These are phyloP conservation scores for Lactarius indigo DNA, from an alignment of 768 basidiomycete genomes.

Conservation along the genomic window DNA sequence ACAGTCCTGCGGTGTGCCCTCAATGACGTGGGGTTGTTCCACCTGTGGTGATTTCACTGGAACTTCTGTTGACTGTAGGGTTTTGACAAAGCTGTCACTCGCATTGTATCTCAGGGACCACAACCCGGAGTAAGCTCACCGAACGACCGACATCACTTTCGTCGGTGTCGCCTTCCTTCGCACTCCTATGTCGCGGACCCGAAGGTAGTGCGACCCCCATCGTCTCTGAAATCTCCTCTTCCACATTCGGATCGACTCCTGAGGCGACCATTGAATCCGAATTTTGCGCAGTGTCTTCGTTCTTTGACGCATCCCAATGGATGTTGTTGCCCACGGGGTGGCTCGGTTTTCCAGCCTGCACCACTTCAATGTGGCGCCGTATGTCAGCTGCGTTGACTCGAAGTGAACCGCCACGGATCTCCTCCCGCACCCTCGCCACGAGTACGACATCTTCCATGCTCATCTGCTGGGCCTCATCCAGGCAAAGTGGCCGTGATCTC, in stretches of 20 bases:
- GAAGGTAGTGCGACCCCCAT: not conserved
- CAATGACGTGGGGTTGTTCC: not conserved
- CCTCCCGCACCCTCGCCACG: not conserved
- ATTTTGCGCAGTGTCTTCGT: not conserved
- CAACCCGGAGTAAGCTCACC: not conserved
- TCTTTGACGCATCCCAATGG: not conserved
- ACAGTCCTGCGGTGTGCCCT: no score
- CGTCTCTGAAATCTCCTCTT: not conserved
- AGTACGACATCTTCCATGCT: slow-evolving; percentile 19
- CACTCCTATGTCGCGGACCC: not conserved
- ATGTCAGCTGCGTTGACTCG: slow-evolving; percentile 1
- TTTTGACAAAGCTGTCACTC: not conserved
- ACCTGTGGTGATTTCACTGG: not conserved
- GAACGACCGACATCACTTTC: not conserved
- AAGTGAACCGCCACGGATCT: not conserved
- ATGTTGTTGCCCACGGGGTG: not conserved
- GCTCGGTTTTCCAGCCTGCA: not conserved
- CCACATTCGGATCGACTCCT: not conserved
- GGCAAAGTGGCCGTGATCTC: slow-evolving; percentile 5
- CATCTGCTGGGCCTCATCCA: slow-evolving; percentile 17
- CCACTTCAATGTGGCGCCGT: slow-evolving; percentile 1
- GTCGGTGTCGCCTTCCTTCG: not conserved
- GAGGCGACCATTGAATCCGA: not conserved
- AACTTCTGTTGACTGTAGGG: not conserved
- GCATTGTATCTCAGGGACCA: not conserved